phyloP scores from a whole-genome alignment of 805 yeast species.

The Starmera amethionina region DNA sequence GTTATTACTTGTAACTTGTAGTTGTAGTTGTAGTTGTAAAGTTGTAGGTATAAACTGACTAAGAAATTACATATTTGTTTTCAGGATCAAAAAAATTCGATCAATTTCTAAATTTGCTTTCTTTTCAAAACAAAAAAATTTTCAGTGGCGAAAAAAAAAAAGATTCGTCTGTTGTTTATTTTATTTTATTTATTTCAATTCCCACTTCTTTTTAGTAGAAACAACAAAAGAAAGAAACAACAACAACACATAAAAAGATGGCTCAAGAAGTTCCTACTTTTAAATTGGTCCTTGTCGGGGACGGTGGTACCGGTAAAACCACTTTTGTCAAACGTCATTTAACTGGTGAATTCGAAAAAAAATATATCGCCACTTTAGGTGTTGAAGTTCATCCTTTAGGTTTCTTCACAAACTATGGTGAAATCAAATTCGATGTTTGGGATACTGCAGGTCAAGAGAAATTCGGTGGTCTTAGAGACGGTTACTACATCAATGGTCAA shows the following conservation, averaged over 20 bases:
- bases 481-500: conserved; percentile 98
- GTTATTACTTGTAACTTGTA: too few species aligned
- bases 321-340: conserved; percentile 99
- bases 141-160: not conserved
- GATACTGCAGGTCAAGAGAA: conserved; percentile 99
- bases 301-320: conserved; percentile 99
- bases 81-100: too few species aligned
- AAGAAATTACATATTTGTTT: too few species aligned
- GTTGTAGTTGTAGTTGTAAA: too few species aligned
- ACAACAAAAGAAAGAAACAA: conserved; percentile 2
- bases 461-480: conserved; percentile 99
- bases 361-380: conserved; percentile 98
- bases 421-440: conserved; percentile 98
- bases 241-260: conserved; percentile 27
- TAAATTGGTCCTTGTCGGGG: conserved; percentile 98
- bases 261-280: conserved; percentile 86
- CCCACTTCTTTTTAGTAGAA: not conserved
- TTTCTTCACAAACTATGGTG: conserved; percentile 97
- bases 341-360: conserved; percentile 98
- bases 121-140: not conserved
- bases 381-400: conserved; percentile 99
- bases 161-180: not conserved
- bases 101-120: too few species aligned
- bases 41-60: too few species aligned
- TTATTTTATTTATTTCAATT: too few species aligned